Evolutionary conservation across 768 basidiomycete genomes (phyloP), one percentile per base, ranked within the genome.

Genomic region (Steccherinum ochraceum): DNA sequence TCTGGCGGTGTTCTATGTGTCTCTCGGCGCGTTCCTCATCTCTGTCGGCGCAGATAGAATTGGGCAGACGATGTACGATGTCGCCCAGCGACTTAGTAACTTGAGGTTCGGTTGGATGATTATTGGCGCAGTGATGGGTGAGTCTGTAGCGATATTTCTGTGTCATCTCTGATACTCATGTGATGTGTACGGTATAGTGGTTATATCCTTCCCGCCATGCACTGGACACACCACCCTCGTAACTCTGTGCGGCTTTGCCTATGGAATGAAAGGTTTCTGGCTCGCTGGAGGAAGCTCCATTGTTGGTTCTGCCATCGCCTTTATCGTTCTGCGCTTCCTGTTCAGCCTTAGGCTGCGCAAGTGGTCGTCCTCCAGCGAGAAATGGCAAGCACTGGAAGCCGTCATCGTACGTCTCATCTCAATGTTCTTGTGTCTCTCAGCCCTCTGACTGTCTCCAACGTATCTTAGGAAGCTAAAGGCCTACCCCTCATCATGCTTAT

Each of bases 401-500:
- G 86, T 89, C 41, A 76, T 90, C 35, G 89, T 89, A 58, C 64
- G 81, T 60, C n/a, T 57, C 16, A 24, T 24, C 46, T 44, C 12
- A 16, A n/a, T 48, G 30, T 50, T 39, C 35, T 11, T 39, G 35
- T n/a, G n/a, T n/a, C n/a, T n/a, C n/a, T n/a, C n/a, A n/a, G 11
- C 35, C 35, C 35, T n/a, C n/a, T n/a, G 35, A n/a, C n/a, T 39
- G 35, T 11, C 35, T 39, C 35, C 11, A 39, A 11, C 35, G n/a
- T 39, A 39, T 39, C 23, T 35, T 57, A 89, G 87, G 73, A 71
- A 52, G 79, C 81, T 13, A 88, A 85, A 64, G 91, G 91, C 16
- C 69, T 92, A 16, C 84, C 84, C n/a, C 70, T 92, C 20, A 87
- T 93, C 39, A 78, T 90, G 56, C 75, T 93, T 44, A 84, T 93